Evolutionary conservation across 2,329 filamentous ascomycete species (phyloP).

Genomic region (Fusarium secorum): DNA sequence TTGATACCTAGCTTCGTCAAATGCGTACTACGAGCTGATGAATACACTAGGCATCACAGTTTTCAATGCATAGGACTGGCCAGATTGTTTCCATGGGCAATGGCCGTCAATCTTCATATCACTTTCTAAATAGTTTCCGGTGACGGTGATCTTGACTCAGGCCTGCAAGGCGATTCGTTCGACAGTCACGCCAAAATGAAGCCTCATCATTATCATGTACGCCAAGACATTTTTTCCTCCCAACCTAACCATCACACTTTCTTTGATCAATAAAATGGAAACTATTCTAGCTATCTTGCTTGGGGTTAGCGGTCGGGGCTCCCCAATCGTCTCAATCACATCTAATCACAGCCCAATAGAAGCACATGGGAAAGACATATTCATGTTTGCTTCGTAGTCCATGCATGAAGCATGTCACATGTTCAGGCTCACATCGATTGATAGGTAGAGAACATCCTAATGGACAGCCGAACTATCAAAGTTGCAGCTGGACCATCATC

Average conservation of each 20-base stretch:
- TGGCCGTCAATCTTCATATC: background rate
- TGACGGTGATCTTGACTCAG: background rate
- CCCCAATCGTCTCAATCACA: slow-evolving; percentile 16
- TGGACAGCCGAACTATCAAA: background rate
- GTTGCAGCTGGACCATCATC: background rate
- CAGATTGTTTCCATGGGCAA: background rate
- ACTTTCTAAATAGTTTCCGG: background rate
- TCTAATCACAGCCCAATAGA: background rate
- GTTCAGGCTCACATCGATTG: background rate
- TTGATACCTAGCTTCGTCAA: background rate
- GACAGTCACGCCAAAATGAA: slow-evolving; percentile 5
- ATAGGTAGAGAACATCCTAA: background rate
- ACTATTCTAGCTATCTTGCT: background rate
- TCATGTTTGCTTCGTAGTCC: slow-evolving; percentile 11
- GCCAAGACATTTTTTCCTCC: background rate
- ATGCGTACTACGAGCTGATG: slow-evolving; percentile 7
- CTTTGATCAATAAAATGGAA: background rate
- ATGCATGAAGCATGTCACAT: slow-evolving; percentile 4
- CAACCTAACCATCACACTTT: slow-evolving; percentile 4
- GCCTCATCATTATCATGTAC: slow-evolving; percentile 6
- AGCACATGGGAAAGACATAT: background rate
- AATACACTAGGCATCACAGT: slow-evolving; percentile 23
- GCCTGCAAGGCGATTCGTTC: slow-evolving; percentile 1
- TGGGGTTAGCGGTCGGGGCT: background rate
- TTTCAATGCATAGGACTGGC: background rate